These are phyloP conservation scores for Sinapis alba DNA, from an alignment of 441 rosid species.

Conservation along the genomic window DNA sequence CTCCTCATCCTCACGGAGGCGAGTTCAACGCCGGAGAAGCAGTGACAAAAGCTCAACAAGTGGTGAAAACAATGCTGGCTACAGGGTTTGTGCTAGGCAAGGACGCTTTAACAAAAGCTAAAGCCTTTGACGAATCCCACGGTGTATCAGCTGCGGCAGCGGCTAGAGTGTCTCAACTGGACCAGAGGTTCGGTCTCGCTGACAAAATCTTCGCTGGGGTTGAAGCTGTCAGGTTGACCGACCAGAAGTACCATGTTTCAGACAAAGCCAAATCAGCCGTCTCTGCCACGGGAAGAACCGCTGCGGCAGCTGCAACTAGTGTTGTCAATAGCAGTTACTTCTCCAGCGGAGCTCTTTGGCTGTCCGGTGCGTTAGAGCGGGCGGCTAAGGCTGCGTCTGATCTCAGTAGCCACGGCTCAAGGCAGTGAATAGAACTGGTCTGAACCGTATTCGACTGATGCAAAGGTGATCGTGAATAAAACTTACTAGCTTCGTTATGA, in stretches of 20 bases:
- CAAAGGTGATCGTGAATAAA: slow-evolving; percentile 8
- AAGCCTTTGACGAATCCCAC: slow-evolving; percentile 58
- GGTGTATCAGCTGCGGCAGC: slow-evolving; percentile 62
- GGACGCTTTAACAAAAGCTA: slow-evolving; percentile 61
- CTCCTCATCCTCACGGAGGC: slow-evolving; percentile 35
- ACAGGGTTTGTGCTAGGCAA: slow-evolving; percentile 60
- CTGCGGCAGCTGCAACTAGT: slow-evolving; percentile 54
- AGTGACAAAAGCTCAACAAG: slow-evolving; percentile 59
- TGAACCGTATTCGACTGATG: slow-evolving; percentile 9
- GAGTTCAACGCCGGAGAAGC: slow-evolving; percentile 67
- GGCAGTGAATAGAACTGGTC: slow-evolving; percentile 33
- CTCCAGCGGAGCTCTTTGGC: slow-evolving; percentile 64
- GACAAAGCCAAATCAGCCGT: slow-evolving; percentile 57
- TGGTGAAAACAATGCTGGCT: slow-evolving; percentile 58
- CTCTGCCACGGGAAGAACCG: slow-evolving; percentile 55
- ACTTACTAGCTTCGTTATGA: background rate
- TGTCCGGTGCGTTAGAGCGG: slow-evolving; percentile 55
- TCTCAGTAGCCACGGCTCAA: slow-evolving; percentile 47
- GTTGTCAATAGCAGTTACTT: slow-evolving; percentile 63
- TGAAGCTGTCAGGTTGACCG: slow-evolving; percentile 53
- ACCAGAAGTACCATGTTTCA: slow-evolving; percentile 55
- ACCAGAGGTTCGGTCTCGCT: slow-evolving; percentile 54
- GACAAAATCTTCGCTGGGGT: slow-evolving; percentile 56
- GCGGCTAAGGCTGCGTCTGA: slow-evolving; percentile 61
- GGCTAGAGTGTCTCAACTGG: slow-evolving; percentile 55